Evolutionary conservation across 352 stramenopile genomes (phyloP), one percentile per base, ranked within the genome.

Genomic region (Albugo laibachii): DNA sequence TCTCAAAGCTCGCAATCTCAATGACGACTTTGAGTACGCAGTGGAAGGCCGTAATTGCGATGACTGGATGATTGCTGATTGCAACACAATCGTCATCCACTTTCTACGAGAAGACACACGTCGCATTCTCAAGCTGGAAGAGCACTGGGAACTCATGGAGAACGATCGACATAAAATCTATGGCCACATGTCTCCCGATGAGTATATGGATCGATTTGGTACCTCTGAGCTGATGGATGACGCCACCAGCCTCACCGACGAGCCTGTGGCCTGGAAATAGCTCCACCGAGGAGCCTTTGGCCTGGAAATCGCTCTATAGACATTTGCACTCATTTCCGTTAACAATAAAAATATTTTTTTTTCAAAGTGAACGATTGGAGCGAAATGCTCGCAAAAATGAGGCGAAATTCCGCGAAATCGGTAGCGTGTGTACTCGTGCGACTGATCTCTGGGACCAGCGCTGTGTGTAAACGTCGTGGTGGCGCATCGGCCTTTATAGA

Each of bases 31-130:
- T 45, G 69, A 80, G 45, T 88, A 88, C 53, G 50, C 50, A 15
- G 81, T 91, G 34, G 81, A 94, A 64, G 81, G 81, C 11, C 76
- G 80, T 38, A 77, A 93, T 52, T 88, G 75, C 44, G 81, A 94
- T 55, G 81, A 94, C 66, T 94, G 81, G 81, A 94, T 93, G 80
- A 92, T 94, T 53, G 78, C 82, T 21, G 81, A 94, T 54, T 88
- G 80, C 62, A 84, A 83, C 52, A 92, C 80, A 54, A 72, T 94
- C 47, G 81, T 94, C 24, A 76, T 94, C 52, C 81, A 94, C 43
- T 74, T 92, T 27, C 83, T 93, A 69, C 65, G 64, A 36, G 68
- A 62, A 6, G 70, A 88, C 36, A 85, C 76, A 20, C 70, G 76
- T 11, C 65, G 68, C 12, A 84, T 88, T 24, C 52, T 88, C 39